Conservation (phyloP, 768 basidiomycete genomes). For the Termitomyces bulborhizus region DNA sequence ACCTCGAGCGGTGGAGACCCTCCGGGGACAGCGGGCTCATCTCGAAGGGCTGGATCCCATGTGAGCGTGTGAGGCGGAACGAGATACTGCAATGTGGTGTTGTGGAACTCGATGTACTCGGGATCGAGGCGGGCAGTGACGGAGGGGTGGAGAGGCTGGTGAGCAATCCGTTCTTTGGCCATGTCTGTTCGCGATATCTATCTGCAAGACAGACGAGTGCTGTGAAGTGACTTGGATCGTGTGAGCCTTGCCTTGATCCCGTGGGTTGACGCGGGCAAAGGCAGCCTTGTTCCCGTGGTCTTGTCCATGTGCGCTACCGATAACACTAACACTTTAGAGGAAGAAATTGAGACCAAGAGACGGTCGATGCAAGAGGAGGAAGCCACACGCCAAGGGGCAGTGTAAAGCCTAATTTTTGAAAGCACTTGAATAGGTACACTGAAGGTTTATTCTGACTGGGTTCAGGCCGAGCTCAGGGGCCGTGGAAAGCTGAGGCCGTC, state of each 20-base stretch:
- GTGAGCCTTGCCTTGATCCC: not conserved
- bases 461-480: not conserved
- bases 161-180: constrained; percentile 1
- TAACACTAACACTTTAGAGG: not conserved
- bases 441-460: too few relatives aligned
- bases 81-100: constrained; percentile 36
- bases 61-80: constrained; percentile 49
- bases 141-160: constrained; percentile 58
- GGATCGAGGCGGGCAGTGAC: constrained; percentile 54
- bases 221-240: not conserved
- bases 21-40: constrained; percentile 47
- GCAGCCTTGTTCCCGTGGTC: not conserved
- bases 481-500: too few relatives aligned
- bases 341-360: not conserved
- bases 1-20: constrained; percentile 51
- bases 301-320: not conserved
- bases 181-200: not conserved
- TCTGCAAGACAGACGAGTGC: not conserved
- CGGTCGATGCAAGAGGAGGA: too few relatives aligned
- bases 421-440: too few relatives aligned
- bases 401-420: too few relatives aligned
- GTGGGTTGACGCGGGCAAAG: not conserved
- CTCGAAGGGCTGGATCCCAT: constrained; percentile 55
- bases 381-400: too few relatives aligned
- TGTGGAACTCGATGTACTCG: constrained; percentile 63